Conservation (phyloP, 805 yeast species). For the Candida argentea region DNA sequence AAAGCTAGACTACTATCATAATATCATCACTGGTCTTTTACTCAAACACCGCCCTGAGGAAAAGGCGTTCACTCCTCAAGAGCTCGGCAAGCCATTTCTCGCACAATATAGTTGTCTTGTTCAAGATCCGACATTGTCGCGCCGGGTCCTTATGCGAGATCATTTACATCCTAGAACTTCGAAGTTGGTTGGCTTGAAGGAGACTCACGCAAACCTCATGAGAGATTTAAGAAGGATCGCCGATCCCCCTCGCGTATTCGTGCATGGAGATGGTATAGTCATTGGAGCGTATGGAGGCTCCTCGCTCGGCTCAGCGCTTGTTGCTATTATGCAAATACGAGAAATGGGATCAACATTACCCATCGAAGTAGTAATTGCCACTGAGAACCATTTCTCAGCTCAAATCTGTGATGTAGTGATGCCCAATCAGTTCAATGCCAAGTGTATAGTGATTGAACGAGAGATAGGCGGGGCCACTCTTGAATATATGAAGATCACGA, state of each 20-base stretch:
- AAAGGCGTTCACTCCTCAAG: too few relatives aligned
- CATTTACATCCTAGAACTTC: conserved; percentile 9
- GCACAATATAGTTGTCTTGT: conserved; percentile 7
- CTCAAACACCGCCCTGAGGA: too few relatives aligned
- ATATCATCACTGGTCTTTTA: too few relatives aligned
- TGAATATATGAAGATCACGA: conserved; percentile 20
- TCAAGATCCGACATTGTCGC: conserved; percentile 7
- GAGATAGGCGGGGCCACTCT: too few relatives aligned
- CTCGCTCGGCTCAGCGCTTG: too few relatives aligned
- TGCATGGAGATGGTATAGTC: conserved; percentile 25
- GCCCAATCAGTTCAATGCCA: conserved; percentile 35
- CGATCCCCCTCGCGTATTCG: conserved; percentile 16
- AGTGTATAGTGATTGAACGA: conserved; percentile 38
- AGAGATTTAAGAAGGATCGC: conserved; percentile 13
- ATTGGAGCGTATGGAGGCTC: conserved; percentile 17
- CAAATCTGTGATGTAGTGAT: conserved; percentile 35
- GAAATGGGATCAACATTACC: conserved; percentile 36
- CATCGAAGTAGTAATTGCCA: conserved; percentile 40
- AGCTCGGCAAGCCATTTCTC: conserved; percentile 7
- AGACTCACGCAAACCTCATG: conserved; percentile 18
- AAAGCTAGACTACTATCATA: too few relatives aligned
- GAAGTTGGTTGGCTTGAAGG: conserved; percentile 13
- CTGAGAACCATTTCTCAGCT: conserved; percentile 33
- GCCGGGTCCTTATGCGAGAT: conserved; percentile 5
- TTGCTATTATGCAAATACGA: conserved; percentile 39